A percentile compares a stretch with the other conserved stretches of the same genome.
Conservation (phyloP, 331 rosid species). For the Rhamnella rubrinervis region DNA sequence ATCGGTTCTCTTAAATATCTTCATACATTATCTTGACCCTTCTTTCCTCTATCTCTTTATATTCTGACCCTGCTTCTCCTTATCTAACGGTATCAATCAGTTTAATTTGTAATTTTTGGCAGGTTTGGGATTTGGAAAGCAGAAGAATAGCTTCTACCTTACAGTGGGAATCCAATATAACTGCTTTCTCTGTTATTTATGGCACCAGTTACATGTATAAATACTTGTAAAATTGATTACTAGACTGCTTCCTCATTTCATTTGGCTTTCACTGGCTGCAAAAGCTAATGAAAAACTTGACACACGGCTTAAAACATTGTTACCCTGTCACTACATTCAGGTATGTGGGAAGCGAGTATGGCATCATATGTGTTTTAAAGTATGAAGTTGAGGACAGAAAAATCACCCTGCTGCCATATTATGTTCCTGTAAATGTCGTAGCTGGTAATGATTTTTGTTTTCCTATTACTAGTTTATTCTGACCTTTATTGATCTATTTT, state of each 20-base stretch:
- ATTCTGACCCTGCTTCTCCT: background rate
- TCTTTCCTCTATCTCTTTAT: background rate
- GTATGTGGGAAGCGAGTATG: constrained; percentile 82
- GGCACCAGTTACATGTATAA: constrained; percentile 84
- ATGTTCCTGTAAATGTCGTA: constrained; percentile 63
- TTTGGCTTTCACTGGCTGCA: constrained; percentile 11
- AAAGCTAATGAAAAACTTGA: constrained; percentile 8
- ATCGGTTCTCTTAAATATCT: constrained; percentile 2
- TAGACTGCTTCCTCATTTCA: constrained; percentile 19
- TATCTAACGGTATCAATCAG: constrained; percentile 8
- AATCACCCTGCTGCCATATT: constrained; percentile 58
- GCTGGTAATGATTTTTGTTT: constrained; percentile 46
- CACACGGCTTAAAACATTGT: constrained; percentile 22
- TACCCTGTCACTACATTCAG: constrained; percentile 46
- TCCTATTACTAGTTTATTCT: constrained; percentile 24
- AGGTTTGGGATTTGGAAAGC: constrained; percentile 94
- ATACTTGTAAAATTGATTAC: constrained; percentile 30
- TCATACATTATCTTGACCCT: constrained; percentile 14
- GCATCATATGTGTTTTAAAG: constrained; percentile 67
- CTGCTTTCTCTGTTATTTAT: constrained; percentile 77
- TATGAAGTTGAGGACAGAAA: constrained; percentile 53
- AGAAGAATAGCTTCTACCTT: constrained; percentile 64
- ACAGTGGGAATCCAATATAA: constrained; percentile 85
- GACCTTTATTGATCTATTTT: background rate
- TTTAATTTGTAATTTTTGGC: constrained; percentile 38